phyloP scores from a whole-genome alignment of 228 moss, liverwort and hornwort species.

The Sphagnum fallax region DNA sequence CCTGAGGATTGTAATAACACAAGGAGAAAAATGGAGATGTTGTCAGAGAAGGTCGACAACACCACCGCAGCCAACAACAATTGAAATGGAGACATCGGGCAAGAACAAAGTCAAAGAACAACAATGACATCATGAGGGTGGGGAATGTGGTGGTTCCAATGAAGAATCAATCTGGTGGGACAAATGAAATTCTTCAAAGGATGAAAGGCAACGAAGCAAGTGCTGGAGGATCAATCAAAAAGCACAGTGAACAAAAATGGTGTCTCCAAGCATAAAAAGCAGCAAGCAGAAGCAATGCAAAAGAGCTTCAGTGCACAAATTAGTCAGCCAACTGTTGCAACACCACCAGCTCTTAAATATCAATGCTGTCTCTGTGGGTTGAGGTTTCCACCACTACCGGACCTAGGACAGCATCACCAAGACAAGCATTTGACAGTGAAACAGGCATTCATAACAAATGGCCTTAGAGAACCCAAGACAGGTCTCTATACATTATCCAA shows the following conservation, averaged over 20 bases:
- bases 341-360: slow-evolving; percentile 15
- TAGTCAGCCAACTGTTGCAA: too few relatives aligned
- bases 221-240: too few relatives aligned
- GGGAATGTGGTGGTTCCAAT: slow-evolving; percentile 11
- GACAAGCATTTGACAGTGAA: slow-evolving; percentile 59
- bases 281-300: neutral
- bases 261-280: too few relatives aligned
- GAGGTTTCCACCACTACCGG: slow-evolving; percentile 55
- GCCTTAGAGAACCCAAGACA: slow-evolving; percentile 48
- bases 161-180: slow-evolving; percentile 55
- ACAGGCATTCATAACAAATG: slow-evolving; percentile 55
- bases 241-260: too few relatives aligned
- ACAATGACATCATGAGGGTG: too few relatives aligned
- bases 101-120: slow-evolving; percentile 39
- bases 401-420: slow-evolving; percentile 65
- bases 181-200: slow-evolving; percentile 58
- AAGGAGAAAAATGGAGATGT: too few relatives aligned
- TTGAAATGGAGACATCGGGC: slow-evolving; percentile 57
- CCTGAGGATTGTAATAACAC: too few relatives aligned
- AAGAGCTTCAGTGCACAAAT: neutral
- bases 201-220: slow-evolving; percentile 39
- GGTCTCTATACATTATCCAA: slow-evolving; percentile 51
- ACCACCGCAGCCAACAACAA: too few relatives aligned
- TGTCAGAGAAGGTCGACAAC: too few relatives aligned
- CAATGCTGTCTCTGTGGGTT: slow-evolving; percentile 70